Base-by-base conservation (phyloP, 73 alveolate genomes). In the Uronychia binucleata region DNA sequence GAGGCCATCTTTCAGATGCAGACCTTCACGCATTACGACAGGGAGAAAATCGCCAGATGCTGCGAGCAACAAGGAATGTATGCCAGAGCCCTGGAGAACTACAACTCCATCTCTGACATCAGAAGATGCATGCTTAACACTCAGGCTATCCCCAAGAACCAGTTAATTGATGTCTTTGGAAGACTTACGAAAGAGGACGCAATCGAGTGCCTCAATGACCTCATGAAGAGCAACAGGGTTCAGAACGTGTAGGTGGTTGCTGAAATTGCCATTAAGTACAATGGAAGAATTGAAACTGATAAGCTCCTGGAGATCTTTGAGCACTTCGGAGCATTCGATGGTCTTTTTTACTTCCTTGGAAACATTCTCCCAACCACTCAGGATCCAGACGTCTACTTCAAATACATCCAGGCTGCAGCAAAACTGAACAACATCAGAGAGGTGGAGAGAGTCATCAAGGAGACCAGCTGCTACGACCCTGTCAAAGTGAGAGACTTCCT, bases 361-460 rank as follows among this genome's bases (percentile, higher is more conserved):
- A 93, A 97, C 80, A 93, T 98, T 27, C 94, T 98, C 32, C 97
- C 98, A 35, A 93, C 96, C 80, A 94, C 98, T 74, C 95, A 97
- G 78, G 99, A 98, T 80, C 98, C 97, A 27, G 99, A 98, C 76
- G 96, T 98, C 81, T 96, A 96, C 91, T 98, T 95, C 97, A 98
- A 98, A 89, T 98, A 98, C 87, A 98, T 98, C 78, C 99, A 97
- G 87, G 99, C 99, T 34, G 99, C 99, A 26, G 99, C 99, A 74
- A 97, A 96, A 80, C 95, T 99, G 33, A 98, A 98, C 91, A 95
- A 98, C 95, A 90, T 93, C 94, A 97, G 92, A 93, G 99, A 98
- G 94, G 99, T 98, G 31, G 99, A 98, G 87, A 95, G 99, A 83
- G 99, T 98, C 35, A 98, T 98, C 86, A 96, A 97, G 80, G 99